These are phyloP conservation scores for Apiotrichum siamense DNA, from an alignment of 1,284 basidiomycete genomes.

Conservation along the genomic window DNA sequence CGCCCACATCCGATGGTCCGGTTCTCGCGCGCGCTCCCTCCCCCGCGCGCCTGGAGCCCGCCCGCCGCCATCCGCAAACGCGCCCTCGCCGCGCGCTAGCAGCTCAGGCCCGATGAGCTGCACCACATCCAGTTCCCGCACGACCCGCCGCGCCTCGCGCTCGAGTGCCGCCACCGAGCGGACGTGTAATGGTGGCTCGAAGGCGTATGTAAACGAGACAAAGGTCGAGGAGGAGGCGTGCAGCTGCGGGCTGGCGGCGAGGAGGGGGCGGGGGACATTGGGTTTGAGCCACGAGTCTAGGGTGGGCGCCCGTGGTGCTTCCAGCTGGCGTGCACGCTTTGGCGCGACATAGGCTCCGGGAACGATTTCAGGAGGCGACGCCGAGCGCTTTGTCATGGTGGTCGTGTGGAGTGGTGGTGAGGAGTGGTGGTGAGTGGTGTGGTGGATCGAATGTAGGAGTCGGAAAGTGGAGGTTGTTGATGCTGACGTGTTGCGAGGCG, in stretches of 20 bases:
- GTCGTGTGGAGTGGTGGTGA: neutral
- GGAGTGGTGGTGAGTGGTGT: too few species aligned
- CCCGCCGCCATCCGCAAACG: slow-evolving; percentile 33
- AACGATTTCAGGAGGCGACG: neutral
- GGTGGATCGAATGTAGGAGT: too few species aligned
- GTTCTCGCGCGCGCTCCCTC: slow-evolving; percentile 35
- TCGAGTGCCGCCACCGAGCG: slow-evolving; percentile 19
- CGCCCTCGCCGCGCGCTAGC: slow-evolving; percentile 27
- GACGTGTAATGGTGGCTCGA: slow-evolving; percentile 26
- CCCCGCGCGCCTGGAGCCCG: slow-evolving; percentile 18
- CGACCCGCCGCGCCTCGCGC: slow-evolving; percentile 31
- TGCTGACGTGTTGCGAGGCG: too few species aligned
- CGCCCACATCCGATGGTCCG: slow-evolving; percentile 46
- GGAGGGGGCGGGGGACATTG: slow-evolving; percentile 17
- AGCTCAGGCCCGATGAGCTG: slow-evolving; percentile 24
- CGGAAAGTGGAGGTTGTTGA: too few species aligned
- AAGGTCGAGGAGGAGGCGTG: slow-evolving; percentile 36
- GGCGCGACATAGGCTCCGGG: neutral
- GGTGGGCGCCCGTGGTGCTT: slow-evolving; percentile 8
- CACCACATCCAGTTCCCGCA: slow-evolving; percentile 36
- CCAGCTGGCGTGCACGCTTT: slow-evolving; percentile 13
- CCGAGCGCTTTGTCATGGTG: slow-evolving; percentile 5
- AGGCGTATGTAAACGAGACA: slow-evolving; percentile 29
- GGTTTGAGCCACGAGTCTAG: slow-evolving; percentile 42
- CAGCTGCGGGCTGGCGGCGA: slow-evolving; percentile 31